Evolutionary conservation across 1,139 yeast genomes (phyloP), one percentile per base, ranked within the genome.

Genomic region (Zygoascus hellenicus): DNA sequence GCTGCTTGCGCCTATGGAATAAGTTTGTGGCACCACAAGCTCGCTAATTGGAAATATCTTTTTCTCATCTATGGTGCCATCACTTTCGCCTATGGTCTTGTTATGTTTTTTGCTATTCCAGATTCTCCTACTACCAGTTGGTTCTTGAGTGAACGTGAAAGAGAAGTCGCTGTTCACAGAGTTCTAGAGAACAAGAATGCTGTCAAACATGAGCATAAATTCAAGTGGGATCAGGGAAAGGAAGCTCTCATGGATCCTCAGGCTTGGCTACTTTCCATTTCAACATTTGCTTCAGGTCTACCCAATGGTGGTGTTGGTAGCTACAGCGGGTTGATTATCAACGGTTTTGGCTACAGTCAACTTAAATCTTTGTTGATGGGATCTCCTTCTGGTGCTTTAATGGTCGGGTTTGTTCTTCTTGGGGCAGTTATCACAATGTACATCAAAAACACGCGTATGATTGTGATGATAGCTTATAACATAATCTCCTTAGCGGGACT

Each of bases 11-110:
- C 63, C 1, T 67, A 70, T 45, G 68, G 74, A 2, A 71, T 80
- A 53, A 78, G 81, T 1, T 76, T 75, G 52, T 52, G 54, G 44
- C 4, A 46, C 49, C 42, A 53, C 45, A 5, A 51, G 46, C 38
- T 58, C 49, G 54, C 76, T 71, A 63, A 80, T 10, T 80, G 84
- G 83, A 68, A 77, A 62, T 80, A 83, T 81, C 66, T 80, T 43
- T 68, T 74, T 42, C 62, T 56, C 5, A 45, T 57, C 36, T 46
- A 49, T 63, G 47, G 59, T 31, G 11, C 57, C 58, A 50, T 67
- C 57, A 51, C 68, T 59, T 44, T 61, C 11, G 56, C 64, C 5
- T 74, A 80, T 72, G 79, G 81, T 7, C 54, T 75, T 6, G 48
- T 74, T 2, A 66, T 78, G 42, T 62, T 59, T 48, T 52, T 74